A percentile compares a stretch with the other conserved stretches of the same genome.
These are phyloP conservation scores for Hippophae gyantsensis DNA, from an alignment of 306 rosid species.

Conservation along the genomic window DNA sequence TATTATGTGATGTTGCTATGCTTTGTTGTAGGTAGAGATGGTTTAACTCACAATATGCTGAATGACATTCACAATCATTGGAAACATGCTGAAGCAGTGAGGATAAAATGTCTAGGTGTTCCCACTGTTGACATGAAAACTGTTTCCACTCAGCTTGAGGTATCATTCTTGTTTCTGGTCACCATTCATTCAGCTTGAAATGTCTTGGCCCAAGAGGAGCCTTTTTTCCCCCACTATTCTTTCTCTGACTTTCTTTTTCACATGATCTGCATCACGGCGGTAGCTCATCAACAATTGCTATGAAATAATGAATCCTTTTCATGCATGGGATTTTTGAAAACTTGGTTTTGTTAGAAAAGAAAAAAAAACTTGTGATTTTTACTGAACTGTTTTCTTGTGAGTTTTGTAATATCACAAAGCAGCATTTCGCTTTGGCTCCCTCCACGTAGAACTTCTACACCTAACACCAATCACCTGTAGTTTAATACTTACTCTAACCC, in stretches of 20 bases:
- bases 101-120: conserved; percentile 89
- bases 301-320: no score
- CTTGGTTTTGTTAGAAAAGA: background rate
- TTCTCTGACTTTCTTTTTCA: background rate
- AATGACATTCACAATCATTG: conserved; percentile 75
- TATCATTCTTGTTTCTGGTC: conserved; percentile 16
- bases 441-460: background rate
- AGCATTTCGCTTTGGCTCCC: background rate
- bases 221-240: background rate
- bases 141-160: conserved; percentile 78
- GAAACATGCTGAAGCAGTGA: conserved; percentile 68
- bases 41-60: conserved; percentile 92
- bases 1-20: conserved; percentile 1
- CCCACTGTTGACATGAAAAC: conserved; percentile 91
- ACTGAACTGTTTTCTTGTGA: background rate
- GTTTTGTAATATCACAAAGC: background rate
- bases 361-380: background rate
- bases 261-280: no score
- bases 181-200: conserved; percentile 1
- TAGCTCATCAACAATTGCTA: background rate
- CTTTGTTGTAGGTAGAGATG: conserved; percentile 69
- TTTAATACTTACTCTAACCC: background rate
- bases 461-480: background rate
- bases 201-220: background rate
- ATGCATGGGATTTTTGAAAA: background rate